Conservation (phyloP, 1,284 basidiomycete species). For the Rhodotorula sp. region DNA sequence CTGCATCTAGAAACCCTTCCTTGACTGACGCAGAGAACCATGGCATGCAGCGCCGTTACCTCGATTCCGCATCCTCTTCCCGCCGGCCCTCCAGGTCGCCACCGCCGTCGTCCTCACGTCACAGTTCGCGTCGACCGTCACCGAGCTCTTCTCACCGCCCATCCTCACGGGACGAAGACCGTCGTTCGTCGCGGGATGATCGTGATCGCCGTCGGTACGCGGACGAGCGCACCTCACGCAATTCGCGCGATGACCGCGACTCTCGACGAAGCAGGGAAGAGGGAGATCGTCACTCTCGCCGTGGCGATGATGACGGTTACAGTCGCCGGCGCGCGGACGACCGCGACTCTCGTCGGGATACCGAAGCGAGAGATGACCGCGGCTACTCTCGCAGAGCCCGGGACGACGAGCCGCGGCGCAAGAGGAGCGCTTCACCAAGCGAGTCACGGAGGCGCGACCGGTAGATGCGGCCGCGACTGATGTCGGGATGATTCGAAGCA, state of each 20-base stretch:
- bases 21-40: slow-evolving; percentile 1
- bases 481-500: no score
- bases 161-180: no score
- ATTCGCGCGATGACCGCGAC: slow-evolving; percentile 14
- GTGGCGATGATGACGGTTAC: background rate
- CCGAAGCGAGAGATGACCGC: background rate
- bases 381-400: slow-evolving; percentile 1
- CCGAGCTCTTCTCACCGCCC: background rate
- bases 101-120: slow-evolving; percentile 28
- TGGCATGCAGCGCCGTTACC: slow-evolving; percentile 1
- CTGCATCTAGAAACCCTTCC: background rate
- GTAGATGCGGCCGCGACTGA: no score
- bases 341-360: background rate
- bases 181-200: background rate
- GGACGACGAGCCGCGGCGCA: background rate
- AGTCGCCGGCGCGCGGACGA: background rate
- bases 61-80: slow-evolving; percentile 21
- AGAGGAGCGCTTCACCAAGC: background rate
- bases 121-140: slow-evolving; percentile 16
- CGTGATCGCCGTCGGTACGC: slow-evolving; percentile 45
- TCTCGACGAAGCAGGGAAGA: background rate
- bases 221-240: no score
- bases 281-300: background rate
- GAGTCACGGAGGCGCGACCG: no score
- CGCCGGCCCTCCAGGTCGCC: slow-evolving; percentile 25